phyloP scores from a whole-genome alignment of 495 filamentous ascomycete genomes.

The Aspergillus incahuasiensis region DNA sequence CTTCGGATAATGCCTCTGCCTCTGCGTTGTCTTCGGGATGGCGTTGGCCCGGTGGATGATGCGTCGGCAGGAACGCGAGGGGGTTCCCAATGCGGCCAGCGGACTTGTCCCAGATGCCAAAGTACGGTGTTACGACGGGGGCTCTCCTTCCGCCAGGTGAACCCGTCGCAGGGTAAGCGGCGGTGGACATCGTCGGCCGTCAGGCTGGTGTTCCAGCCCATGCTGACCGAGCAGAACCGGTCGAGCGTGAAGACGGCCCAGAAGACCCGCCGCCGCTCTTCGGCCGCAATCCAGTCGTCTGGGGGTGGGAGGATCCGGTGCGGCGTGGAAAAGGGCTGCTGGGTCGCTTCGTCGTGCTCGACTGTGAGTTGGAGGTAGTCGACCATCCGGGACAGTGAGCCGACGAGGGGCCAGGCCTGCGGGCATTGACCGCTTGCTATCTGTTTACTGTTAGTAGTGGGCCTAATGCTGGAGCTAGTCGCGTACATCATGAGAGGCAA shows the following conservation, averaged over 20 bases:
- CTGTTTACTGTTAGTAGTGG: conserved; percentile 4
- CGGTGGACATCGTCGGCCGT: conserved; percentile 27
- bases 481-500: conserved; percentile 27
- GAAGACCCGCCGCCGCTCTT: conserved; percentile 49
- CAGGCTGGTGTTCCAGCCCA: conserved; percentile 35
- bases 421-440: conserved; percentile 25
- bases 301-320: conserved; percentile 25
- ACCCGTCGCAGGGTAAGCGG: conserved; percentile 22
- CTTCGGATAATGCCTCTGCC: neutral
- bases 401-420: conserved; percentile 33
- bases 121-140: conserved; percentile 34
- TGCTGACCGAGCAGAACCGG: conserved; percentile 31
- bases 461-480: neutral
- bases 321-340: neutral
- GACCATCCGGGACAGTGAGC: conserved; percentile 34
- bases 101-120: conserved; percentile 39
- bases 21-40: neutral
- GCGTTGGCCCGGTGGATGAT: conserved; percentile 1
- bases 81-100: conserved; percentile 31
- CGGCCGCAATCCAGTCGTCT: conserved; percentile 42
- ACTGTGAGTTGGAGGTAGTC: conserved; percentile 35
- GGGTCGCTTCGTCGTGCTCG: conserved; percentile 16
- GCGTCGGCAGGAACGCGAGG: conserved; percentile 19
- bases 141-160: conserved; percentile 28
- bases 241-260: conserved; percentile 51